Conservation (phyloP, 2,329 filamentous ascomycete species). For the Aspergillus sp. region DNA sequence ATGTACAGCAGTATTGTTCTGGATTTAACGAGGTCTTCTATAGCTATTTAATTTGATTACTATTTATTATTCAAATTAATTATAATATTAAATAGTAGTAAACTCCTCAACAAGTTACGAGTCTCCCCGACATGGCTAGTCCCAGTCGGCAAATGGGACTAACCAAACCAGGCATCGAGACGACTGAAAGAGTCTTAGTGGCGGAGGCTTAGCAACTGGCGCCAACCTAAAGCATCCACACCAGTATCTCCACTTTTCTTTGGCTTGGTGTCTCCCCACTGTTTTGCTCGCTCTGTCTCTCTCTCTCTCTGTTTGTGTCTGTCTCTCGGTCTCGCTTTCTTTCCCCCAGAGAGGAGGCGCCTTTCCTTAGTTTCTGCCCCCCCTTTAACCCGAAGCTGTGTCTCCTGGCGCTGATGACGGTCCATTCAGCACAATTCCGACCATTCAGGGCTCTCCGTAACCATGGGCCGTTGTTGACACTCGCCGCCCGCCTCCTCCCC, state of each 20-base stretch:
- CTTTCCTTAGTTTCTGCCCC: neutral
- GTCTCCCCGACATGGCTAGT: neutral
- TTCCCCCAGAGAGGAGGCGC: neutral
- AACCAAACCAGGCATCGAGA: neutral
- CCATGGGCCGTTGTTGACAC: conserved; percentile 21
- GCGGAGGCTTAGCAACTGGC: conserved; percentile 24
- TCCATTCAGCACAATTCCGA: neutral
- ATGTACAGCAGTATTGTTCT: too few relatives aligned
- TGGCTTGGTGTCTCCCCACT: neutral
- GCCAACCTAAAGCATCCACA: conserved; percentile 11
- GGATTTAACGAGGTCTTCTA: too few relatives aligned
- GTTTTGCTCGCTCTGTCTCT: too few relatives aligned
- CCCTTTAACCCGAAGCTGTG: conserved; percentile 5
- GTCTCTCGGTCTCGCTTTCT: too few relatives aligned
- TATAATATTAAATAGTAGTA: too few relatives aligned
- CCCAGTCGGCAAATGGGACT: neutral
- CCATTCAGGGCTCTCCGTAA: conserved; percentile 7
- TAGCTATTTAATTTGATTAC: too few relatives aligned
- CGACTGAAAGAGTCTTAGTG: conserved; percentile 9
- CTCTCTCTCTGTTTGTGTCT: too few relatives aligned
- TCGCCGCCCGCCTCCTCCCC: conserved; percentile 12
- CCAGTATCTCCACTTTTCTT: neutral
- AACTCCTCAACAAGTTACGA: neutral
- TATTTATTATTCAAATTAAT: too few relatives aligned
- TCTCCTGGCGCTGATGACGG: conserved; percentile 11